Conservation (phyloP, 257 asterid genomes). For the Gynochthodes officinalis region DNA sequence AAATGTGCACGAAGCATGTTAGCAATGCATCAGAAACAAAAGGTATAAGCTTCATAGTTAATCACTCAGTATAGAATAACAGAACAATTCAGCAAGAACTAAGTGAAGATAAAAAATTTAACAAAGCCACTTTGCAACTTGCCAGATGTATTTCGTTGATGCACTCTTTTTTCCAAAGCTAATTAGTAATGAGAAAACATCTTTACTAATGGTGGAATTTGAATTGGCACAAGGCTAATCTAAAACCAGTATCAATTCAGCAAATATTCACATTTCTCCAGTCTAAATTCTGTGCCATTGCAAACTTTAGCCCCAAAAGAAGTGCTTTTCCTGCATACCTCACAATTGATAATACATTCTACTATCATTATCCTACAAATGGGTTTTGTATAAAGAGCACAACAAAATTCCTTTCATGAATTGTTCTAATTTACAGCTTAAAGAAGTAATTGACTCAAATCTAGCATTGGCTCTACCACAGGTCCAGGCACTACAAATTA, state of each 20-base stretch:
- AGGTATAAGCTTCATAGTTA: background rate
- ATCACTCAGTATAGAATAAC: background rate
- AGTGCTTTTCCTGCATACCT: background rate
- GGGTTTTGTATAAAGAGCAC: background rate
- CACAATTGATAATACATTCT: background rate
- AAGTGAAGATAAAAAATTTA: background rate
- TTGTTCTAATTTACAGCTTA: background rate
- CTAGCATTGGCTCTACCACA: background rate
- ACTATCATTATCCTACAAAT: no score
- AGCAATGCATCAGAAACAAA: background rate
- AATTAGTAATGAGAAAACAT: background rate
- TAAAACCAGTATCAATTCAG: background rate
- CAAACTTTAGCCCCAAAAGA: background rate
- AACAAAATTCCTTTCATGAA: background rate
- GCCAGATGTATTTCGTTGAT: background rate
- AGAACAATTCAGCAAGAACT: background rate
- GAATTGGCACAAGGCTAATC: background rate
- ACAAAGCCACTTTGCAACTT: background rate
- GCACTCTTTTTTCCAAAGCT: constrained; percentile 3
- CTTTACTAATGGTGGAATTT: background rate
- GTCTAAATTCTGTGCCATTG: background rate
- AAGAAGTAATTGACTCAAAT: background rate
- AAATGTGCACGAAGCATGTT: background rate
- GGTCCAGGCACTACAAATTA: background rate
- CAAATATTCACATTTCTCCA: background rate